Percentiles rank a stretch among this genome's conserved stretches.
phyloP scores from a whole-genome alignment of 2,329 filamentous ascomycete genomes.

The Cladorrhinum sp. region DNA sequence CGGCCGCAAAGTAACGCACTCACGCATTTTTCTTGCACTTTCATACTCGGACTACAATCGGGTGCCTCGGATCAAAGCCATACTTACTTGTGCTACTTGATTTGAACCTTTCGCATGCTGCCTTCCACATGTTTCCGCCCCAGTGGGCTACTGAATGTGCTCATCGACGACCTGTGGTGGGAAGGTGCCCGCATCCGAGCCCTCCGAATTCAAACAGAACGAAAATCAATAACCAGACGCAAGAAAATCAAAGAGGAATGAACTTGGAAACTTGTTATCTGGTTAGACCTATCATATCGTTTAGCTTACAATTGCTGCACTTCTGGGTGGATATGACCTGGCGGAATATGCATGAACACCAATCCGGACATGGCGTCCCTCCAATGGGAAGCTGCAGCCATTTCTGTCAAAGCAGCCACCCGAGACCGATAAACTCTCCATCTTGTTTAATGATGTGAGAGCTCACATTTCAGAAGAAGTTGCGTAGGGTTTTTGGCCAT shows the following conservation, averaged over 20 bases:
- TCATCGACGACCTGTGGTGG: no score
- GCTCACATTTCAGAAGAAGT: not conserved
- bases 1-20: no score
- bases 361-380: not conserved
- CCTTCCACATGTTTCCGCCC: no score
- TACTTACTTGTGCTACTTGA: no score
- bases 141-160: no score
- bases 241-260: not conserved
- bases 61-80: no score
- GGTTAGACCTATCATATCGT: not conserved
- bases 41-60: no score
- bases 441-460: not conserved
- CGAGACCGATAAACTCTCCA: not conserved
- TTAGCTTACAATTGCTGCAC: not conserved
- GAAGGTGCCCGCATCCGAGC: no score
- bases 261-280: not conserved
- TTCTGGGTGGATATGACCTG: not conserved
- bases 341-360: not conserved
- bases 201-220: no score
- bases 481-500: not conserved
- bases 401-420: constrained; percentile 8
- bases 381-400: not conserved
- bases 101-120: no score
- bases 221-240: no score
- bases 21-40: no score